These are phyloP conservation scores for Cyberlindnera japonica DNA, from an alignment of 805 yeast genomes.

Conservation along the genomic window DNA sequence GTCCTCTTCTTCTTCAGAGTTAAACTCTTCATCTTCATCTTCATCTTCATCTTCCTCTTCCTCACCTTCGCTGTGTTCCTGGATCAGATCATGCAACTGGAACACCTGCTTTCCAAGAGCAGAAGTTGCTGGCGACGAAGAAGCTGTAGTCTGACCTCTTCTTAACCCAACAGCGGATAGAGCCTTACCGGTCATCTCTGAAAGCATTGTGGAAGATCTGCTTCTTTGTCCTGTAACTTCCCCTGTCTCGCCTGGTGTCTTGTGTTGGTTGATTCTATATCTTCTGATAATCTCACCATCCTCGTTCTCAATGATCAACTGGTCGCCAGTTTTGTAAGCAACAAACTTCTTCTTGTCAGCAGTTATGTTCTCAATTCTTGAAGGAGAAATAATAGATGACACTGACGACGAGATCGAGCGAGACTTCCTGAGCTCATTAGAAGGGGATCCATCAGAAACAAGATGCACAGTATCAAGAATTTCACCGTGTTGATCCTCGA, in stretches of 20 bases:
- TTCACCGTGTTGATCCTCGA: conserved; percentile 86
- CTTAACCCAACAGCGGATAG: conserved; percentile 54
- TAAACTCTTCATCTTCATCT: conserved; percentile 7
- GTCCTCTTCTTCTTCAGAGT: conserved; percentile 25
- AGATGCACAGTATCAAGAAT: conserved; percentile 54
- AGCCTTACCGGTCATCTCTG: conserved; percentile 34
- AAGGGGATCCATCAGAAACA: conserved; percentile 26
- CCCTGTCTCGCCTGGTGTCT: neutral
- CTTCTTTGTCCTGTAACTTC: conserved; percentile 12
- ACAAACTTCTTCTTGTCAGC: conserved; percentile 31
- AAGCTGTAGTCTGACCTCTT: conserved; percentile 2
- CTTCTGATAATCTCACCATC: conserved; percentile 91
- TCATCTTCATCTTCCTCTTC: conserved; percentile 2
- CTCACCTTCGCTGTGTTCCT: neutral
- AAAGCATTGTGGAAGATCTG: conserved; percentile 37
- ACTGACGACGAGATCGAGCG: conserved; percentile 21
- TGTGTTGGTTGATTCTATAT: conserved; percentile 66
- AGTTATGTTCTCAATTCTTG: conserved; percentile 3
- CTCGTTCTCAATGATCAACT: conserved; percentile 78
- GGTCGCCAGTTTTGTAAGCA: conserved; percentile 79
- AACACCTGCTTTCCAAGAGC: neutral
- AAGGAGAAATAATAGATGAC: conserved; percentile 20
- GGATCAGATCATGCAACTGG: neutral
- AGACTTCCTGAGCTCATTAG: conserved; percentile 5
- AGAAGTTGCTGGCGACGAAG: neutral